Evolutionary conservation across 2,329 filamentous ascomycete genomes (phyloP).

Genomic region (Xylariaceae sp.): DNA sequence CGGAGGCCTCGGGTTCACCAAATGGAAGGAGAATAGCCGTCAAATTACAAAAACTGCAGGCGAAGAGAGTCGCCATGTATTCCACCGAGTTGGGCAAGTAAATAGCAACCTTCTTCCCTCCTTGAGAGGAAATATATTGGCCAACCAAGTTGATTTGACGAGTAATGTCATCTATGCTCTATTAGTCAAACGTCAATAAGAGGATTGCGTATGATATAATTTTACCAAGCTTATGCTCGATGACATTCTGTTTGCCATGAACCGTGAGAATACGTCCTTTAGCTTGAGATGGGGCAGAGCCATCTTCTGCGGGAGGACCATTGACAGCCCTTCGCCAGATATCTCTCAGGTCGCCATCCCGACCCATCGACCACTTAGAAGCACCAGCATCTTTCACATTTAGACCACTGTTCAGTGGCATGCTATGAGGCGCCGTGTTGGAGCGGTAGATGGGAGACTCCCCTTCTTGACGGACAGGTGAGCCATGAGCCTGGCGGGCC

Average conservation of each 20-base stretch:
- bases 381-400: constrained; percentile 78
- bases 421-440: constrained; percentile 81
- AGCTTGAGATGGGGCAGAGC: constrained; percentile 44
- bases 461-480: constrained; percentile 75
- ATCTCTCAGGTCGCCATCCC: constrained; percentile 86
- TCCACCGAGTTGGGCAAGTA: constrained; percentile 94
- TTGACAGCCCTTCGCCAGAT: constrained; percentile 75
- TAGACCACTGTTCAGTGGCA: constrained; percentile 72
- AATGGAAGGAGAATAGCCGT: constrained; percentile 84
- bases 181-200: constrained; percentile 15
- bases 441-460: constrained; percentile 85
- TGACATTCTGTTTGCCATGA: constrained; percentile 68
- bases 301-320: constrained; percentile 63
- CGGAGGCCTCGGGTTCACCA: constrained; percentile 65
- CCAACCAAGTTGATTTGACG: constrained; percentile 87
- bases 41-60: constrained; percentile 85
- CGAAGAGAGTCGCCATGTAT: constrained; percentile 77
- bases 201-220: constrained; percentile 3
- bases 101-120: constrained; percentile 75
- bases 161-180: constrained; percentile 62
- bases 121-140: constrained; percentile 67
- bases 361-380: constrained; percentile 78
- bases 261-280: constrained; percentile 76
- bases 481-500: constrained; percentile 75
- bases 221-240: constrained; percentile 67